Base-by-base conservation (phyloP, 179 eudicot species). In the Silene noctiflora region DNA sequence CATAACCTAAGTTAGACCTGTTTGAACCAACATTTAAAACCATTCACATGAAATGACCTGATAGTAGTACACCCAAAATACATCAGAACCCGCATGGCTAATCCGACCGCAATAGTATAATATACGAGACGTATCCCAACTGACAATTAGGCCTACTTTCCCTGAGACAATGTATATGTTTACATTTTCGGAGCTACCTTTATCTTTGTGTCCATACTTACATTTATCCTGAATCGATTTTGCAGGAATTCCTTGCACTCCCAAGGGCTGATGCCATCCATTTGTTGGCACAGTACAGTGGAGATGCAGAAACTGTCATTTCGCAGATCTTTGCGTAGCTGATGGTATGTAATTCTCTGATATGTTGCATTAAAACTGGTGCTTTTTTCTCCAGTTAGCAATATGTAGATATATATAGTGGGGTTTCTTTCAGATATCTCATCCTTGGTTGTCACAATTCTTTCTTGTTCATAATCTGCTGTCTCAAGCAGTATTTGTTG, bases 231-330 rank as follows among this genome's bases (percentile, higher is more conserved):
- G 20, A 29, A 72, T 24, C 9, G 35, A 6, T 31, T 56, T 35
- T 83, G 80, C 93, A 92, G 98, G 98, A 94, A 82, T 94, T 94
- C 69, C 91, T 92, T 69, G 98, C 97, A 46, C 82, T 94, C 68
- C 93, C 94, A 0, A 84, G 98, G 81, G 94, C 96, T 1, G 98
- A 94, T 76, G 98, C 97, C 59, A 94, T 94, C 60, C 94, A 89
- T 73, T 88, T 92, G 61, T 87, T 94, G 80, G 91, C 91, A 16
- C 93, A 90, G 74, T 89, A 91, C 81, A 83, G 87, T 64, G 94
- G 98, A 62, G 89, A 91, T 76, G 98, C 98, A 1, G 97, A 94
- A 85, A 83, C 90, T 44, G 96, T 87, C 25, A 94, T 92, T 73
- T 97, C 89, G 82, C 91, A 92, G 72, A 84, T 90, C 71, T 94